A percentile compares a stretch with the other conserved stretches of the same genome.
Evolutionary conservation across 805 yeast genomes (phyloP).

Genomic region (Candida fluviatilis): DNA sequence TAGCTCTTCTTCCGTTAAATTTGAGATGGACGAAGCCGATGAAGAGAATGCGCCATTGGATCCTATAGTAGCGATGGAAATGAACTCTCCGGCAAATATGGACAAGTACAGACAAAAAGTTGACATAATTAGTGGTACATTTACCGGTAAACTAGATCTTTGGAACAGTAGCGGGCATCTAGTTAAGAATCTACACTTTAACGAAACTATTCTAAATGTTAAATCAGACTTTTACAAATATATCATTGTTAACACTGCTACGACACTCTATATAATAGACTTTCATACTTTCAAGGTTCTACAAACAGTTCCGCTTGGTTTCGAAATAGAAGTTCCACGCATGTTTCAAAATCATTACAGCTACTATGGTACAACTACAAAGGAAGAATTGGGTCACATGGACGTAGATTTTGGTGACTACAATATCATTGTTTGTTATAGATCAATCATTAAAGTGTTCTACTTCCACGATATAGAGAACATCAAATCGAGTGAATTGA

Average conservation of each 20-base stretch:
- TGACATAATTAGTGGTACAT: conserved; percentile 25
- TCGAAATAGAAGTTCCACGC: conserved; percentile 10
- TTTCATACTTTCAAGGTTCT: conserved; percentile 9
- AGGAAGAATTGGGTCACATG: conserved; percentile 10
- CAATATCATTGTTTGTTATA: conserved; percentile 22
- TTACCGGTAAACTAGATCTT: conserved; percentile 18
- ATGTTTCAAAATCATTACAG: conserved; percentile 4
- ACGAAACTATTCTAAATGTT: conserved; percentile 14
- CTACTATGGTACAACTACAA: conserved; percentile 4
- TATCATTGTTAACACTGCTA: conserved; percentile 18
- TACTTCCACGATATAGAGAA: conserved; percentile 13
- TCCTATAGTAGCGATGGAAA: conserved; percentile 16
- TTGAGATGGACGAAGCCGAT: conserved; percentile 7
- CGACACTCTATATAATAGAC: conserved; percentile 15
- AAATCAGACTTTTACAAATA: conserved; percentile 23
- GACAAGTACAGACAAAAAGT: conserved; percentile 21
- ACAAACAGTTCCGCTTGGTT: conserved; percentile 13
- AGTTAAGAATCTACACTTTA: conserved; percentile 8
- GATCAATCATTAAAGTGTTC: conserved; percentile 17
- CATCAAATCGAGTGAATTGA: conserved; percentile 9
- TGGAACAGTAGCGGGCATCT: conserved; percentile 24
- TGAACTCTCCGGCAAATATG: conserved; percentile 11
- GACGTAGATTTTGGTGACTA: conserved; percentile 32
- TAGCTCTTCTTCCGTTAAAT: conserved; percentile 16
- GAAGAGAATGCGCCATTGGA: conserved; percentile 5